Evolutionary conservation across 768 basidiomycete genomes (phyloP).

Genomic region (Nidularia pulvinata): DNA sequence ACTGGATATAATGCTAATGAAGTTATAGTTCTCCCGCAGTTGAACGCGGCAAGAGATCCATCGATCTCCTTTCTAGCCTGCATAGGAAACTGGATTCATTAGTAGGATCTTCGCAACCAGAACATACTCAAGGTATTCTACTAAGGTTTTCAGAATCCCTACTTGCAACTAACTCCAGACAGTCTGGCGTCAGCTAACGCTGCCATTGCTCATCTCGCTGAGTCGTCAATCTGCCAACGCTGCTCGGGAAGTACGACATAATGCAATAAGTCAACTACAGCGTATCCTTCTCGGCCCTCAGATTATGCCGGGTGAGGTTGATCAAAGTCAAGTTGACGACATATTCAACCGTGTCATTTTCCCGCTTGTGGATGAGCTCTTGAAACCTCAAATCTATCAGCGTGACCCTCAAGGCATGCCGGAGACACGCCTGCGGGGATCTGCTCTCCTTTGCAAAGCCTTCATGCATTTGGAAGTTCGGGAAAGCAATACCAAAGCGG

Average conservation of each 20-base stretch:
- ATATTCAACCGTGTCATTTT: slow-evolving; percentile 91
- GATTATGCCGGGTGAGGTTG: slow-evolving; percentile 55
- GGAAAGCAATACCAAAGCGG: slow-evolving; percentile 55
- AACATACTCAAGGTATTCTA: slow-evolving; percentile 37
- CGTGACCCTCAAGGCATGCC: slow-evolving; percentile 87
- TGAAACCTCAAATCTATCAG: slow-evolving; percentile 79
- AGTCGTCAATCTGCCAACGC: slow-evolving; percentile 83
- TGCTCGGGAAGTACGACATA: slow-evolving; percentile 82
- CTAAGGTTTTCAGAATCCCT: not conserved
- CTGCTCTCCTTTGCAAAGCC: slow-evolving; percentile 90
- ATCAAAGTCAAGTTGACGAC: slow-evolving; percentile 69
- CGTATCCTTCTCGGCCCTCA: slow-evolving; percentile 83
- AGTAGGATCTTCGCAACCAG: slow-evolving; percentile 43
- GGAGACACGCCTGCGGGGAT: slow-evolving; percentile 87
- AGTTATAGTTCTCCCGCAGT: slow-evolving; percentile 66
- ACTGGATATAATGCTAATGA: not conserved
- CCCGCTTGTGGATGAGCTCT: slow-evolving; percentile 88
- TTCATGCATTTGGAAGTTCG: slow-evolving; percentile 93
- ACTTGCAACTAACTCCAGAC: slow-evolving; percentile 5
- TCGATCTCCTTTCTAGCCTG: slow-evolving; percentile 79
- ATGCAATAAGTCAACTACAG: slow-evolving; percentile 78
- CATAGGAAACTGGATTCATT: slow-evolving; percentile 65
- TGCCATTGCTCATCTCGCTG: slow-evolving; percentile 74
- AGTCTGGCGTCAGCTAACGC: slow-evolving; percentile 79
- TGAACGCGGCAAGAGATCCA: slow-evolving; percentile 78